Evolutionary conservation across 129 eudicot genomes (phyloP).

Genomic region (Silybum marianum): DNA sequence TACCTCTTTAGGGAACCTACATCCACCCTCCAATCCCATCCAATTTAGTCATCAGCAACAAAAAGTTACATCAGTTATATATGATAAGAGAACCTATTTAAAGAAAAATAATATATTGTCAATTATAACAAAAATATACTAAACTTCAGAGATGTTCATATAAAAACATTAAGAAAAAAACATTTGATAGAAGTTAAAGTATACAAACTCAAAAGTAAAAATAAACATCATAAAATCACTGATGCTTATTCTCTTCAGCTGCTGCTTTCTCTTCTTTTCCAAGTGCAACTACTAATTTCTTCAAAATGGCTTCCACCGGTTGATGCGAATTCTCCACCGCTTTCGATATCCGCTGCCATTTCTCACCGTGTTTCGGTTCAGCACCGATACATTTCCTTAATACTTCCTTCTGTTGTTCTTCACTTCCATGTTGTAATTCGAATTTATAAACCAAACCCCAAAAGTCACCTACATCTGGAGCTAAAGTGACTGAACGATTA

Average conservation of each 20-base stretch:
- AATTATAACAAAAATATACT: no score
- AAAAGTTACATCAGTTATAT: no score
- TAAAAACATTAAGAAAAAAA: no score
- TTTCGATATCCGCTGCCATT: constrained; percentile 84
- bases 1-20: no score
- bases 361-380: constrained; percentile 95
- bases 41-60: no score
- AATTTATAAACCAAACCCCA: constrained; percentile 86
- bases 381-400: constrained; percentile 70
- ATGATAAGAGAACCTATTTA: no score
- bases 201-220: no score
- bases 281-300: constrained; percentile 68
- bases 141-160: no score
- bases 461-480: constrained; percentile 89
- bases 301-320: constrained; percentile 73
- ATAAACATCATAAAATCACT: not conserved
- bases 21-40: no score
- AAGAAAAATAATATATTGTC: no score
- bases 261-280: constrained; percentile 81
- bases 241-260: constrained; percentile 57
- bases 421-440: constrained; percentile 78
- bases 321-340: constrained; percentile 94
- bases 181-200: no score
- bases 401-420: constrained; percentile 78
- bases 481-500: constrained; percentile 75